Evolutionary conservation across 768 basidiomycete genomes (phyloP).

Genomic region (Leccinum uliginosum): DNA sequence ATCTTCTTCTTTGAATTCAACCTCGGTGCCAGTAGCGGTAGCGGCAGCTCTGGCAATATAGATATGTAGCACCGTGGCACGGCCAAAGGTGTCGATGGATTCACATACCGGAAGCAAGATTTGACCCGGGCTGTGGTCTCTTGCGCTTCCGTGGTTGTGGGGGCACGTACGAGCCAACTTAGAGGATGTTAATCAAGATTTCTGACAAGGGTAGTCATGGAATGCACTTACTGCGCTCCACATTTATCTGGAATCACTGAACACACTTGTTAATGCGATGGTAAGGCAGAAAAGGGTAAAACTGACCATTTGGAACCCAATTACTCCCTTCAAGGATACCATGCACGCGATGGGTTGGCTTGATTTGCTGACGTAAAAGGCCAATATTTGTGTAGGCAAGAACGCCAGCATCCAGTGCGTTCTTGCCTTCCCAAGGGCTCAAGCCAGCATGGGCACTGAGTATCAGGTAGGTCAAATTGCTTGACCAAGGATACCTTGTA

Average conservation of each 20-base stretch:
- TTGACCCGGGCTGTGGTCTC: constrained; percentile 57
- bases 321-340: constrained; percentile 74
- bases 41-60: constrained; percentile 50
- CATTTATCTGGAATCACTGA: constrained; percentile 81
- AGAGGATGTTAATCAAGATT: neutral
- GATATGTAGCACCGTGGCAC: neutral
- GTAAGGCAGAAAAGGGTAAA: constrained; percentile 11
- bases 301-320: constrained; percentile 68
- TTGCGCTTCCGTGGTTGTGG: constrained; percentile 55
- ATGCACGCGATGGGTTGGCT: constrained; percentile 74
- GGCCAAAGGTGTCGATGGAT: neutral
- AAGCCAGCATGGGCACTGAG: constrained; percentile 70
- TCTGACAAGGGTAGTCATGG: neutral
- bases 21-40: constrained; percentile 59
- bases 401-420: constrained; percentile 82
- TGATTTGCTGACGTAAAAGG: constrained; percentile 75
- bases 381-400: constrained; percentile 77
- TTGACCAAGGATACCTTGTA: no score
- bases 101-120: constrained; percentile 64
- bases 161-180: constrained; percentile 73
- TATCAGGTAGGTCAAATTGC: no score
- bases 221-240: constrained; percentile 53
- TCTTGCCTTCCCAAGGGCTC: constrained; percentile 84
- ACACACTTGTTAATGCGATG: no score
- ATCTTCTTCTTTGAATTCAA: constrained; percentile 36